Percentiles rank a stretch among this genome's conserved stretches.
These are phyloP conservation scores for Ustilago tritici DNA, from an alignment of 1,284 basidiomycete species.

Conservation along the genomic window DNA sequence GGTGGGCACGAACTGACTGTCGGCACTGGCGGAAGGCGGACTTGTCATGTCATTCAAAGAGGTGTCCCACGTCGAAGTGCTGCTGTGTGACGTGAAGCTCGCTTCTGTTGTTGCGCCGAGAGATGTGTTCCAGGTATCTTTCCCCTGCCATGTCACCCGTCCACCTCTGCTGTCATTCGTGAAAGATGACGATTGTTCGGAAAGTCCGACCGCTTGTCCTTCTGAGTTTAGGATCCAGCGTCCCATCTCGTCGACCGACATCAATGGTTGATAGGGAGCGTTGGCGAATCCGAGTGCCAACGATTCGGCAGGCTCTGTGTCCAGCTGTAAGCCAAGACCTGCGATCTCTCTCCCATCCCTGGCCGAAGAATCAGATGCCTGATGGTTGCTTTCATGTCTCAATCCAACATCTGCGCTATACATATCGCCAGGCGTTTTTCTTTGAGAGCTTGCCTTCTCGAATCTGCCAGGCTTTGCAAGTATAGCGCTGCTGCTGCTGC, in stretches of 20 bases:
- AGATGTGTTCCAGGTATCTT: conserved; percentile 15
- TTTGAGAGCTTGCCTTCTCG: neutral
- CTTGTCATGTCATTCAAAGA: conserved; percentile 23
- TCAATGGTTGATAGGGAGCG: neutral
- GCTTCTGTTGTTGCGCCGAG: conserved; percentile 23
- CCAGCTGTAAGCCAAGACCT: conserved; percentile 23
- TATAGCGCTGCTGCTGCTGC: neutral
- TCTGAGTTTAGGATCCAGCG: conserved; percentile 15
- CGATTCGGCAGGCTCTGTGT: neutral
- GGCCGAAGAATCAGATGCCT: neutral
- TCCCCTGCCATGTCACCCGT: conserved; percentile 3
- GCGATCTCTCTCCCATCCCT: neutral
- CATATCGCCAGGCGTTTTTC: neutral
- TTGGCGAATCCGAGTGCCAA: neutral
- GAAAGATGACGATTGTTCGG: neutral
- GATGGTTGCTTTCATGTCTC: neutral
- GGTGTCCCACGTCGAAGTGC: conserved; percentile 22
- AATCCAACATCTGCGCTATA: neutral
- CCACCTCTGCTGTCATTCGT: neutral
- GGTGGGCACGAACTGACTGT: neutral
- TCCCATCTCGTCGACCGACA: conserved; percentile 36
- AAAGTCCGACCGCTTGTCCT: neutral
- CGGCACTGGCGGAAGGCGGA: conserved; percentile 1
- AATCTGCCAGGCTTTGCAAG: neutral
- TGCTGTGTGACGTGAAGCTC: conserved; percentile 21